These are phyloP conservation scores for Vanderwaltozyma verrucispora DNA, from an alignment of 805 yeast genomes.

Conservation along the genomic window DNA sequence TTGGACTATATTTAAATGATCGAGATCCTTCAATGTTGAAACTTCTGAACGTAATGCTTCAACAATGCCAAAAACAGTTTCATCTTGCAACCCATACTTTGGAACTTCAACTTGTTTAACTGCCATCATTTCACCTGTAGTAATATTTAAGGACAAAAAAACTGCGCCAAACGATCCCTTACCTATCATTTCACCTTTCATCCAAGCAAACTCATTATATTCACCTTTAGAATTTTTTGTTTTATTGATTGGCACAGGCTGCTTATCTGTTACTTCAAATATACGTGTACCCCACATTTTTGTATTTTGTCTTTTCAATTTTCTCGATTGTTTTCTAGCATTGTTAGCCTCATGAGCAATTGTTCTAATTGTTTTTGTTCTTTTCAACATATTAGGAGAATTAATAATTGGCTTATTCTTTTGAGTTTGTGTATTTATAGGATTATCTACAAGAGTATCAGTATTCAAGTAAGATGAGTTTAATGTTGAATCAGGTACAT, in stretches of 20 bases:
- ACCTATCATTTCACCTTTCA: conserved; percentile 93
- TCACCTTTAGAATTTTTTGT: conserved; percentile 56
- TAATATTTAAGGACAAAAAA: conserved; percentile 80
- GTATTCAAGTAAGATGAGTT: not conserved
- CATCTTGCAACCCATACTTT: conserved; percentile 30
- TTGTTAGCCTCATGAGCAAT: conserved; percentile 87
- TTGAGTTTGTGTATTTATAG: not conserved
- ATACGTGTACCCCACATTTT: conserved; percentile 97
- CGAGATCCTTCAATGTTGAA: conserved; percentile 85
- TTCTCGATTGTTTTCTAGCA: conserved; percentile 34
- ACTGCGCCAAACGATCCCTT: conserved; percentile 96
- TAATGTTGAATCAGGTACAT: not conserved
- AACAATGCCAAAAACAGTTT: conserved; percentile 48
- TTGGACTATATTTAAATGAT: conserved; percentile 90
- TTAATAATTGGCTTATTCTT: not conserved
- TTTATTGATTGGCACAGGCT: conserved; percentile 55
- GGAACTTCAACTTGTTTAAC: conserved; percentile 87
- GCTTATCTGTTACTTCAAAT: conserved; percentile 76
- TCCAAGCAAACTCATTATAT: conserved; percentile 88
- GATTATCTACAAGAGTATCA: not conserved
- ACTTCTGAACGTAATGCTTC: conserved; percentile 86
- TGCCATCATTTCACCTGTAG: conserved; percentile 98
- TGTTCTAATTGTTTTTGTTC: conserved; percentile 86
- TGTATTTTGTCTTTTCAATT: conserved; percentile 66
- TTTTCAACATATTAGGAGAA: conserved; percentile 29